These are phyloP conservation scores for Beta lomatogona DNA, from an alignment of 179 eudicot species.

Conservation along the genomic window DNA sequence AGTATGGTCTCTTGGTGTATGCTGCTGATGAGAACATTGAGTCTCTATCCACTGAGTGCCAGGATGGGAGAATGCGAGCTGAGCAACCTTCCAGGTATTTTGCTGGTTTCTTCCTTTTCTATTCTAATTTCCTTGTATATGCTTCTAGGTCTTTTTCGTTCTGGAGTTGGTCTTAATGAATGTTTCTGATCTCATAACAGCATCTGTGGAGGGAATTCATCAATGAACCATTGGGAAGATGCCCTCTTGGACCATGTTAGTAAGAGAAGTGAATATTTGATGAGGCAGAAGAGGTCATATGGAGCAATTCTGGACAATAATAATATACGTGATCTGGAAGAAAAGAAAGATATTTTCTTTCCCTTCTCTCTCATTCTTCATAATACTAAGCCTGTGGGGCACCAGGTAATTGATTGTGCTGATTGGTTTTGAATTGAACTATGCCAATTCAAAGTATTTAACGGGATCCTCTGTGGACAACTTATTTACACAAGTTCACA, in stretches of 20 bases:
- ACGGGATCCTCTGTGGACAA: background rate
- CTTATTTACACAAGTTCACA: background rate
- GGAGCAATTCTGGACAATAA: slow-evolving; percentile 59
- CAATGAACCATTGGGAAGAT: slow-evolving; percentile 38
- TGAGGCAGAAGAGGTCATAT: slow-evolving; percentile 51
- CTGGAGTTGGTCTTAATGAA: slow-evolving; percentile 7
- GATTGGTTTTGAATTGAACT: background rate
- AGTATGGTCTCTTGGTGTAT: slow-evolving; percentile 74
- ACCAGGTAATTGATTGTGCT: slow-evolving; percentile 62
- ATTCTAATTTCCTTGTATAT: background rate
- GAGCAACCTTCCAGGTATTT: slow-evolving; percentile 57
- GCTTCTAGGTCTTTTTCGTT: background rate
- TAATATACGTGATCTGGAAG: slow-evolving; percentile 55
- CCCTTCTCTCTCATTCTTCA: slow-evolving; percentile 78
- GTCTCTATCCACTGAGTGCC: slow-evolving; percentile 44
- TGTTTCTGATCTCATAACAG: slow-evolving; percentile 25
- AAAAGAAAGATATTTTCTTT: slow-evolving; percentile 58
- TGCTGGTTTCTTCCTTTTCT: background rate
- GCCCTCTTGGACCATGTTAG: slow-evolving; percentile 33
- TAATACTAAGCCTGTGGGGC: slow-evolving; percentile 87
- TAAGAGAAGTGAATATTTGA: slow-evolving; percentile 39
- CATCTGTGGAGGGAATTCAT: slow-evolving; percentile 47
- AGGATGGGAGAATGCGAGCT: slow-evolving; percentile 35
- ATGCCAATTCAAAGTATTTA: background rate
- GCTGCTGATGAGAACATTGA: slow-evolving; percentile 52